phyloP scores from a whole-genome alignment of 192 early-diverging fungal species.

The Spizellomyces punctatus region DNA sequence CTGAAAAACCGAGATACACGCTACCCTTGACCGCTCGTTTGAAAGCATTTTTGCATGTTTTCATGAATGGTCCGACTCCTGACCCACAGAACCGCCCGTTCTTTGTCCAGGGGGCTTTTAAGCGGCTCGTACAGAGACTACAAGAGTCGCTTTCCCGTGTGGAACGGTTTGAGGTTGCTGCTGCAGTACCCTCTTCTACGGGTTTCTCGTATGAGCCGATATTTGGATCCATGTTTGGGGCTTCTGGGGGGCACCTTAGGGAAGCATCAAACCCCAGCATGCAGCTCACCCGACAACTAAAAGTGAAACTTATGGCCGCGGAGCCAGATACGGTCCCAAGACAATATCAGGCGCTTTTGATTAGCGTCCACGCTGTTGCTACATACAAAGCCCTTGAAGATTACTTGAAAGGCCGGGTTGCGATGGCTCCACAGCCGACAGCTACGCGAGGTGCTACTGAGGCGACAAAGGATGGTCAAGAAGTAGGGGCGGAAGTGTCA shows the following conservation, averaged over 20 bases:
- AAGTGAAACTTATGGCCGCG: constrained; percentile 62
- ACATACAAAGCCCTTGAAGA: constrained; percentile 81
- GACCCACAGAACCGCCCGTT: constrained; percentile 25
- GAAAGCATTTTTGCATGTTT: constrained; percentile 57
- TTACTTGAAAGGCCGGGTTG: constrained; percentile 70
- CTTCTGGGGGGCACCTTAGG: constrained; percentile 1
- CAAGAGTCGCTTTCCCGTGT: constrained; percentile 72
- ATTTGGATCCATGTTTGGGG: constrained; percentile 14
- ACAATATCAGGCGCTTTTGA: constrained; percentile 57
- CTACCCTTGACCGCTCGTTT: constrained; percentile 26
- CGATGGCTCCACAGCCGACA: constrained; percentile 3
- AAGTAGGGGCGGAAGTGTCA: constrained; percentile 18
- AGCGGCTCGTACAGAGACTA: constrained; percentile 61
- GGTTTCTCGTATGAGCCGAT: background rate
- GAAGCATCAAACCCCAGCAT: constrained; percentile 30
- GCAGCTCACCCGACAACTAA: constrained; percentile 79
- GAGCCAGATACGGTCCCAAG: constrained; percentile 49
- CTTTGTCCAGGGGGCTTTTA: constrained; percentile 52
- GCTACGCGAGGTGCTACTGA: constrained; percentile 19
- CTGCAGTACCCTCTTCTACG: constrained; percentile 37
- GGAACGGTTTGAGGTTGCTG: constrained; percentile 69
- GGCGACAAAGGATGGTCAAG: constrained; percentile 4
- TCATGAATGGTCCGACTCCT: constrained; percentile 52
- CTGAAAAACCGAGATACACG: constrained; percentile 12
- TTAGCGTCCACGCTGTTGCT: constrained; percentile 85